Evolutionary conservation across 345 rosid genomes (phyloP).

Genomic region (Moringa oleifera): DNA sequence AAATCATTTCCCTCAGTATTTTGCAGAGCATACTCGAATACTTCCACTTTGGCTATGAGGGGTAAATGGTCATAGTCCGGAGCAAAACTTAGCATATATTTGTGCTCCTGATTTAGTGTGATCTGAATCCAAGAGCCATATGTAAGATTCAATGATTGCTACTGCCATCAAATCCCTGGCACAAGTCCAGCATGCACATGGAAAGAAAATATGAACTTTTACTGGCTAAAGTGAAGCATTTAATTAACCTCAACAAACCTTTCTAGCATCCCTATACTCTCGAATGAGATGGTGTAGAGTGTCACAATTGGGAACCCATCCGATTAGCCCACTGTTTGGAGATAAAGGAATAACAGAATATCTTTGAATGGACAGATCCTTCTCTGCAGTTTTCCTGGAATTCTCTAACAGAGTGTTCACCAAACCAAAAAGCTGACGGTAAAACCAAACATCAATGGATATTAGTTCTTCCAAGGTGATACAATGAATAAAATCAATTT

Average conservation of each 20-base stretch:
- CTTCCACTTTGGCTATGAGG: constrained; percentile 89
- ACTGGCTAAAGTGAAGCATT: constrained; percentile 10
- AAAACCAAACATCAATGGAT: constrained; percentile 1
- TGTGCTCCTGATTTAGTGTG: constrained; percentile 88
- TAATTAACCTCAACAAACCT: constrained; percentile 40
- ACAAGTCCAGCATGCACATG: background rate
- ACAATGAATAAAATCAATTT: background rate
- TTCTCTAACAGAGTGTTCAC: constrained; percentile 90
- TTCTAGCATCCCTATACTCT: constrained; percentile 92
- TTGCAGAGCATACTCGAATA: constrained; percentile 77
- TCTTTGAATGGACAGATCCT: constrained; percentile 83
- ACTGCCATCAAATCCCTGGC: background rate
- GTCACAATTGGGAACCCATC: constrained; percentile 97
- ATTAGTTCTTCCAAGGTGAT: background rate
- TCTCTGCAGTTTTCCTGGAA: constrained; percentile 82
- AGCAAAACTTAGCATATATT: constrained; percentile 83
- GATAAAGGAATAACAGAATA: constrained; percentile 91
- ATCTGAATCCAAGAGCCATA: constrained; percentile 50
- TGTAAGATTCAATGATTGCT: constrained; percentile 3
- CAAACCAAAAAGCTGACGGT: constrained; percentile 82
- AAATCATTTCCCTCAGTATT: constrained; percentile 97
- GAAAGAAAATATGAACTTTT: background rate
- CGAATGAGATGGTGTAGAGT: constrained; percentile 89
- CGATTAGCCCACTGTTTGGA: constrained; percentile 94
- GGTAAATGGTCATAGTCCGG: constrained; percentile 94